Conservation (phyloP, 345 rosid genomes). For the Syzygium aqueum region DNA sequence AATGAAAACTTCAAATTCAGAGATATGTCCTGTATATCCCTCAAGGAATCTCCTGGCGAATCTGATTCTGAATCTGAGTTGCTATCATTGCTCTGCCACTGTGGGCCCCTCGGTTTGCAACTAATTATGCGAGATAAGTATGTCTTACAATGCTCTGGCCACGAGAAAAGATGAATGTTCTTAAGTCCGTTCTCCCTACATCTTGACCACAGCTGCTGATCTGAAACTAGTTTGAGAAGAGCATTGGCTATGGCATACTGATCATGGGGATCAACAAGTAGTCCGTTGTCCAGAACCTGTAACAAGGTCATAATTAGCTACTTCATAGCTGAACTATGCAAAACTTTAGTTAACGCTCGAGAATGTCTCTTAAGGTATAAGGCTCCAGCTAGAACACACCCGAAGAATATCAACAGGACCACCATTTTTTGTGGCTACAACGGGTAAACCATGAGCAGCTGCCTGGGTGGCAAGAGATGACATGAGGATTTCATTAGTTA, state of each 20-base stretch:
- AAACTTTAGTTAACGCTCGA: not conserved
- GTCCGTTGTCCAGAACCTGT: conserved; percentile 95
- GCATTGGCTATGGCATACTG: conserved; percentile 87
- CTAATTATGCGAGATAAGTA: conserved; percentile 83
- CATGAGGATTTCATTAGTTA: not conserved
- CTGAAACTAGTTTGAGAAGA: conserved; percentile 93
- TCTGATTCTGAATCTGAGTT: conserved; percentile 65
- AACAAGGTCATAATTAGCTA: not conserved
- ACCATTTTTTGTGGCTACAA: conserved; percentile 83
- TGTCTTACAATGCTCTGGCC: conserved; percentile 98
- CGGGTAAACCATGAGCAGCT: conserved; percentile 85
- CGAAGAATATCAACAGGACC: conserved; percentile 82
- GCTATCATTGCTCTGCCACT: conserved; percentile 74
- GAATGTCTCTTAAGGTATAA: not conserved
- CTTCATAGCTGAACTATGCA: not conserved
- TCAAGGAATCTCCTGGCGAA: conserved; percentile 90
- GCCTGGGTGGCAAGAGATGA: conserved; percentile 36
- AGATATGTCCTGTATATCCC: conserved; percentile 90
- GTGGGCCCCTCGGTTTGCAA: conserved; percentile 94
- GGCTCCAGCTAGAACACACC: conserved; percentile 21
- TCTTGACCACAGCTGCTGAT: conserved; percentile 91
- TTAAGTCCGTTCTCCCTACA: conserved; percentile 94
- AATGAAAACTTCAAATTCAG: conserved; percentile 84
- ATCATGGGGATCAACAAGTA: conserved; percentile 95
- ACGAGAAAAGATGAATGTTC: conserved; percentile 90